phyloP scores from a whole-genome alignment of 2,329 filamentous ascomycete species.

The Cladobotryum mycophilum region DNA sequence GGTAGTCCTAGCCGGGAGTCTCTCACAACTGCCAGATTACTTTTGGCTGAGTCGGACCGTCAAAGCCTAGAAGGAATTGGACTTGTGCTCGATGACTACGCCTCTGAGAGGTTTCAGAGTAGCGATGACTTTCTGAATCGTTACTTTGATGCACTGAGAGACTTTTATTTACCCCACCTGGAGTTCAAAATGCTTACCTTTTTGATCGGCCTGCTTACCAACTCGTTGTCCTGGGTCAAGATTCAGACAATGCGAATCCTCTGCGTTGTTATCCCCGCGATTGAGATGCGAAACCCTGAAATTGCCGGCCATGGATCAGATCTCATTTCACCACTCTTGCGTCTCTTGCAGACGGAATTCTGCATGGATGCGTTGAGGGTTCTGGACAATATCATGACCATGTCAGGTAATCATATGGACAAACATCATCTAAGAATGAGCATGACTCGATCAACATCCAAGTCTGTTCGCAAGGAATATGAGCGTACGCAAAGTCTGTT shows the following conservation, averaged over 20 bases:
- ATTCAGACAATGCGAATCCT: constrained; percentile 88
- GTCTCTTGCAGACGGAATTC: constrained; percentile 85
- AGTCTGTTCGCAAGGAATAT: constrained; percentile 85
- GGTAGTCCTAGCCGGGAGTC: constrained; percentile 48
- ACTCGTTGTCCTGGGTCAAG: constrained; percentile 83
- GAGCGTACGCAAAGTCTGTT: constrained; percentile 91
- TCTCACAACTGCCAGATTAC: constrained; percentile 58
- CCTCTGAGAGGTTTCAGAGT: constrained; percentile 58
- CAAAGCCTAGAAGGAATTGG: constrained; percentile 64
- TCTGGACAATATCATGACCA: constrained; percentile 89
- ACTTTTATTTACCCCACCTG: constrained; percentile 71
- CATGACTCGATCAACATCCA: constrained; percentile 85
- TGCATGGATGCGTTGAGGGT: constrained; percentile 90
- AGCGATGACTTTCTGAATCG: constrained; percentile 72
- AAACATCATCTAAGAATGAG: constrained; percentile 96
- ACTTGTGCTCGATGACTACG: constrained; percentile 63
- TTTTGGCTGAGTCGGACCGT: constrained; percentile 66
- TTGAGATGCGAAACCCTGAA: constrained; percentile 88
- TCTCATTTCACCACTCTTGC: constrained; percentile 84
- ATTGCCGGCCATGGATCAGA: constrained; percentile 89
- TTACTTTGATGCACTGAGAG: constrained; percentile 65
- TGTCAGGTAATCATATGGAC: constrained; percentile 87
- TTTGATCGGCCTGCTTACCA: constrained; percentile 84
- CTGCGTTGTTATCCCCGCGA: constrained; percentile 74
- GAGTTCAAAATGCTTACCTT: constrained; percentile 86